Evolutionary conservation across 352 stramenopile species (phyloP), one percentile per base, ranked within the genome.

Genomic region (Globisporangium recalcitrans): DNA sequence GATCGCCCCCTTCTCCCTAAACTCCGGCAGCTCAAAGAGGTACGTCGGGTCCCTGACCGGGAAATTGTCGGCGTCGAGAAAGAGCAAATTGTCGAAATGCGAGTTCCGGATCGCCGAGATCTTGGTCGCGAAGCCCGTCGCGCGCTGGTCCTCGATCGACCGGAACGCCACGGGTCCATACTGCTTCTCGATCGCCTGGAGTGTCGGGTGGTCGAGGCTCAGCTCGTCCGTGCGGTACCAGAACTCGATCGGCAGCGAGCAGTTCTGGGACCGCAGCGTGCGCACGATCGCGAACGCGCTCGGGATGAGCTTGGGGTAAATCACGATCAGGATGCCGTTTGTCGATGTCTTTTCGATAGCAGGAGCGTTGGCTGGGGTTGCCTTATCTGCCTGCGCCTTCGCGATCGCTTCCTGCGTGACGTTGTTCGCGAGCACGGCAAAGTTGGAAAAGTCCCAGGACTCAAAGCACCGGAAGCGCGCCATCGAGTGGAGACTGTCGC

Each of bases 281-380:
- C 74, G 77, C 49, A 90, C 71, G 24, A 70, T 82, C 13, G 78
- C 82, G 52, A 83, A 90, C 10, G 70, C 79, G 46, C 78, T 89
- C 4, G 78, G 75, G 57, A 92, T 52, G 16, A 89, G 63, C 65
- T 87, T 85, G 16, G 79, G 77, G 52, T 91, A 90, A 21, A 90
- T 72, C 10, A 88, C 73, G 59, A 91, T 79, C 36, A 87, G 65
- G 40, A 91, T 87, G 16, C 81, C 83, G n/a, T 80, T 72, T n/a
- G n/a, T n/a, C n/a, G n/a, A n/a, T n/a, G n/a, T n/a, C 24, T 9
- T 56, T 29, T 44, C 51, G 2, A 8, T 4, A 21, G 16, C n/a
- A 4, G 29, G 3, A 6, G 48, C 19, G 22, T n/a, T 10, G 26
- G 24, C 29, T 27, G 8, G 1, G 11, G 5, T 22, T 3, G 13